Evolutionary conservation across 129 eudicot genomes (phyloP), one percentile per base, ranked within the genome.

Genomic region (Smallanthus sonchifolius): DNA sequence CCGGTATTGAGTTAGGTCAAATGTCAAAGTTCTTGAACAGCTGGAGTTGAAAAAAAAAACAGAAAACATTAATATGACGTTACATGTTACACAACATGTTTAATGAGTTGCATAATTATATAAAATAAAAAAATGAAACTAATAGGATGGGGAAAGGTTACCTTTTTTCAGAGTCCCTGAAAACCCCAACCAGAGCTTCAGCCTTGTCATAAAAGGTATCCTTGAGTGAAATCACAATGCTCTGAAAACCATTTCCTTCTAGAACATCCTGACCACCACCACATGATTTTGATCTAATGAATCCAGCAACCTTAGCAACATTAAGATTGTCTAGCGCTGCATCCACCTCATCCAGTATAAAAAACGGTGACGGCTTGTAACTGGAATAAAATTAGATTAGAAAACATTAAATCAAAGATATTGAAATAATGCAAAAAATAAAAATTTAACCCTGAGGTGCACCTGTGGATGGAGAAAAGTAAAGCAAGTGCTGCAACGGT

Each of bases 151-250:
- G 7, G 66, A 13, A 62, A n/a, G 43, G 73, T 70, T 65, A 88
- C 99, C 92, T 79, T 79, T 82, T 79, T 17, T 88, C 96, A 37
- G 97, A 80, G 77, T 95, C 99, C 77, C 97, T 83, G 78, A 82
- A 95, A 48, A 95, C 99, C 38, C 99, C 99, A 75, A 95, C 94
- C 83, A 95, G 54, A 73, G 96, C 97, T 84, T 95, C 96, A 69
- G 99, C 99, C 84, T 95, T 95, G 83, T 95, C 97, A 80, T 91
- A 95, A 77, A 95, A 95, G 78, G 87, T 91, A 80, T 95, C 99
- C 83, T 95, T 95, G 40, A 91, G 92, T 0, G 99, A 95, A 19
- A 95, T 95, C 65, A 95, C 99, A 4, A 95, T 95, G 73, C 99
- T 95, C 80, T 95, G 99, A 81, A 95, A 95, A 60, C 96, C 95